A percentile compares a stretch with the other conserved stretches of the same genome.
Conservation (phyloP, 441 rosid species). For the Erodium moschatum region DNA sequence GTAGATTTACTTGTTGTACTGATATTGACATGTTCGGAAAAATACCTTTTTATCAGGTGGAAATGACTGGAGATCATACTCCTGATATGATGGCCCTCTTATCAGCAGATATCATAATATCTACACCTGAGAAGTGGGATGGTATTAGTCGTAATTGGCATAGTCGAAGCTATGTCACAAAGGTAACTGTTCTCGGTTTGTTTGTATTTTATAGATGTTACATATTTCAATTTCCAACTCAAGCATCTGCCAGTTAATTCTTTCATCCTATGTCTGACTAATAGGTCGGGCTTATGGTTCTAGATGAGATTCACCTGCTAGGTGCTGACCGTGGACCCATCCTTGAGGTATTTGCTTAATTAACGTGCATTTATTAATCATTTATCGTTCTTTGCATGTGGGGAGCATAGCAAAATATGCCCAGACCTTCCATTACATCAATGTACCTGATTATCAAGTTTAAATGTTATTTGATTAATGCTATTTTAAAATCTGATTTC, state of each 20-base stretch:
- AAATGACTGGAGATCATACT: slow-evolving; percentile 99
- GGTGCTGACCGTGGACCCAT: slow-evolving; percentile 99
- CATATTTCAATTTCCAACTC: slow-evolving; percentile 2
- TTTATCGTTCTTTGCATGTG: neutral
- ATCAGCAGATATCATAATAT: slow-evolving; percentile 94
- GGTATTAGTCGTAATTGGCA: slow-evolving; percentile 99
- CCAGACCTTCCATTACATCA: neutral
- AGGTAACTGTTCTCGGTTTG: slow-evolving; percentile 34
- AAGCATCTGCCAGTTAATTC: slow-evolving; percentile 12
- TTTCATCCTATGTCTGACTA: slow-evolving; percentile 25
- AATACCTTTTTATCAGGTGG: slow-evolving; percentile 49
- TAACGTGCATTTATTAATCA: neutral
- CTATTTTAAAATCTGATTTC: too few species aligned
- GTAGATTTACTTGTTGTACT: slow-evolving; percentile 12
- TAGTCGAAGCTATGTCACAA: slow-evolving; percentile 89
- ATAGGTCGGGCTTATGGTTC: slow-evolving; percentile 92
- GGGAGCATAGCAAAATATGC: neutral
- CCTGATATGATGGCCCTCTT: slow-evolving; percentile 94
- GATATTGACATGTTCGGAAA: slow-evolving; percentile 5
- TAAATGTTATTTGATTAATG: neutral
- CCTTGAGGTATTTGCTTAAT: slow-evolving; percentile 66
- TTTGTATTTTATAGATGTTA: slow-evolving; percentile 14
- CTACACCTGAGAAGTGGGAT: slow-evolving; percentile 99
- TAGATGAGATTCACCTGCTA: slow-evolving; percentile 98
- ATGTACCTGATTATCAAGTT: neutral